phyloP scores from a whole-genome alignment of 805 yeast species.

The Metschnikowia rubicola region DNA sequence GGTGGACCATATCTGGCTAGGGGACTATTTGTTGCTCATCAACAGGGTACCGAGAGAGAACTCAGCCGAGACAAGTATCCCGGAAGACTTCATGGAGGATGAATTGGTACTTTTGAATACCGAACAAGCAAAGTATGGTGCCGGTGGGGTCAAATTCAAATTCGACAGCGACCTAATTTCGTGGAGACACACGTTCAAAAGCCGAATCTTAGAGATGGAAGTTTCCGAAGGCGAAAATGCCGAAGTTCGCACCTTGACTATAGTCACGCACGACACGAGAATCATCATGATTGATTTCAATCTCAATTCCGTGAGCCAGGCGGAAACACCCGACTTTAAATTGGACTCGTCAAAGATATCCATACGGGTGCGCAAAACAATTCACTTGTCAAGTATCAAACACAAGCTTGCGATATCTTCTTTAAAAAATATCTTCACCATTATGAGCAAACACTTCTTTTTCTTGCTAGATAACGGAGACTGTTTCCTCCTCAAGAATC shows the following conservation, averaged over 20 bases:
- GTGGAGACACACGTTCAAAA: slow-evolving; percentile 37
- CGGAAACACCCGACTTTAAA: slow-evolving; percentile 4
- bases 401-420: slow-evolving; percentile 23
- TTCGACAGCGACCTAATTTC: slow-evolving; percentile 38
- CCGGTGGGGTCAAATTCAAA: slow-evolving; percentile 26
- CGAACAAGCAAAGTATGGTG: slow-evolving; percentile 29
- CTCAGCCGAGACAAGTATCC: slow-evolving; percentile 11
- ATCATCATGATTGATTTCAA: slow-evolving; percentile 27
- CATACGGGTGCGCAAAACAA: slow-evolving; percentile 29
- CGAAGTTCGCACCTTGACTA: slow-evolving; percentile 15
- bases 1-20: slow-evolving; percentile 34
- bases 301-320: slow-evolving; percentile 2
- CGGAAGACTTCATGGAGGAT: slow-evolving; percentile 23
- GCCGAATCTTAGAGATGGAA: slow-evolving; percentile 21
- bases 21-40: slow-evolving; percentile 31
- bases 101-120: slow-evolving; percentile 37
- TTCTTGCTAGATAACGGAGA: slow-evolving; percentile 39
- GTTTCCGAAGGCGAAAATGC: slow-evolving; percentile 2
- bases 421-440: slow-evolving; percentile 24
- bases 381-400: slow-evolving; percentile 32
- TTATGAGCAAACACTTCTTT: slow-evolving; percentile 31
- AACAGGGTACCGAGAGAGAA: slow-evolving; percentile 25
- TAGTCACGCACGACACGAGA: slow-evolving; percentile 30
- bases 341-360: slow-evolving; percentile 22
- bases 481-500: slow-evolving; percentile 34